phyloP scores from a whole-genome alignment of 2,329 filamentous ascomycete species.

The Ceratocystis huliohia region DNA sequence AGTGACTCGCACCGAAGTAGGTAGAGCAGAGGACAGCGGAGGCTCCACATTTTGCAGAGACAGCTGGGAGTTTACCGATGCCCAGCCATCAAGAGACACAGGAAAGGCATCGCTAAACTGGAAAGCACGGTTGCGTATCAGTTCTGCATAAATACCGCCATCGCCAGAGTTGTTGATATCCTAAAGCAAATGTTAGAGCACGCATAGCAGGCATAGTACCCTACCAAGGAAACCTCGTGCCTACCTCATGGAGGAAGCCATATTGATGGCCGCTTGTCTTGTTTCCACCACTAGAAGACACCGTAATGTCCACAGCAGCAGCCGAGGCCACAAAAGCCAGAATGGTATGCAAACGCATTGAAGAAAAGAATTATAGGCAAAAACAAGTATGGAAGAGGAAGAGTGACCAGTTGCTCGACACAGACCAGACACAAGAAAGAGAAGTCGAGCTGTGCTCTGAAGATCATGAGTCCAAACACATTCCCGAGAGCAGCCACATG shows the following conservation, averaged over 20 bases:
- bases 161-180: slow-evolving; percentile 58
- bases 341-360: slow-evolving; percentile 11
- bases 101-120: slow-evolving; percentile 39
- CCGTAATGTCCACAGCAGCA: slow-evolving; percentile 29
- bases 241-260: slow-evolving; percentile 35
- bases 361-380: neutral
- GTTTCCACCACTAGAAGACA: slow-evolving; percentile 32
- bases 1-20: slow-evolving; percentile 38
- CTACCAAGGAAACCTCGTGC: too few species aligned
- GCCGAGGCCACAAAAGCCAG: slow-evolving; percentile 14
- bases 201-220: neutral
- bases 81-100: slow-evolving; percentile 36
- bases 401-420: neutral
- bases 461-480: neutral
- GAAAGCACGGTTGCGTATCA: slow-evolving; percentile 59
- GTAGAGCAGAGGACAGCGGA: slow-evolving; percentile 41
- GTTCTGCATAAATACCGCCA: slow-evolving; percentile 59
- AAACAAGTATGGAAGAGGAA: neutral
- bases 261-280: slow-evolving; percentile 35
- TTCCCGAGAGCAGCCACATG: neutral
- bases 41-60: slow-evolving; percentile 35
- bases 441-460: neutral
- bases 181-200: slow-evolving; percentile 26
- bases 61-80: slow-evolving; percentile 33
- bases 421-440: neutral